Evolutionary conservation across 805 yeast species (phyloP).

Genomic region (Teunomyces aglyptinius): DNA sequence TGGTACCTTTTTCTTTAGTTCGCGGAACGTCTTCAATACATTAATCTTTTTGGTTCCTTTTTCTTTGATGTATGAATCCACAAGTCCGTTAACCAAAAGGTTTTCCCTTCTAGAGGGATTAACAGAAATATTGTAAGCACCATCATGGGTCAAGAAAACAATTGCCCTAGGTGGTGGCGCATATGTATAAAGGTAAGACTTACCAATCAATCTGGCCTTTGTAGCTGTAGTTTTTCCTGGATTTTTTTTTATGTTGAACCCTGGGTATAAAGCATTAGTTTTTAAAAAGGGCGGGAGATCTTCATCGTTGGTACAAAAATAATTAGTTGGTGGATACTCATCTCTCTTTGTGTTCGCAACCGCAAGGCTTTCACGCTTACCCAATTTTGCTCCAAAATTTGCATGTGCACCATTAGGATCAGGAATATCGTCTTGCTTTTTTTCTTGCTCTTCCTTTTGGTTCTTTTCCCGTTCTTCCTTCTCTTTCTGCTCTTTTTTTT

Average conservation of each 20-base stretch:
- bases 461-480: neutral
- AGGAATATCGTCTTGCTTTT: neutral
- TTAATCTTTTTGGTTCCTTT: slow-evolving; percentile 11
- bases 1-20: slow-evolving; percentile 16
- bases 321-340: slow-evolving; percentile 6
- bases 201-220: slow-evolving; percentile 18
- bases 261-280: slow-evolving; percentile 19
- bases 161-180: slow-evolving; percentile 32
- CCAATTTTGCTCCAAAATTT: neutral
- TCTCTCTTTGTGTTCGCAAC: neutral
- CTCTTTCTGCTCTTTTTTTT: slow-evolving; percentile 2
- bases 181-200: slow-evolving; percentile 19
- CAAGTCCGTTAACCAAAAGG: slow-evolving; percentile 22
- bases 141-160: slow-evolving; percentile 29
- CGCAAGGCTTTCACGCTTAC: slow-evolving; percentile 8
- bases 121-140: slow-evolving; percentile 27
- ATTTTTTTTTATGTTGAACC: slow-evolving; percentile 15
- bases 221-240: slow-evolving; percentile 15
- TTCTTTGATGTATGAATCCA: slow-evolving; percentile 17
- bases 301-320: slow-evolving; percentile 19
- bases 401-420: neutral
- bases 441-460: neutral
- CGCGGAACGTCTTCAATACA: slow-evolving; percentile 19
- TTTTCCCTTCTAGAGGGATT: slow-evolving; percentile 10
- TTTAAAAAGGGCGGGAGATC: slow-evolving; percentile 12